Percentiles rank a stretch among this genome's conserved stretches.
These are phyloP conservation scores for Funneliformis mosseae DNA, from an alignment of 192 early-diverging fungal species.

Conservation along the genomic window DNA sequence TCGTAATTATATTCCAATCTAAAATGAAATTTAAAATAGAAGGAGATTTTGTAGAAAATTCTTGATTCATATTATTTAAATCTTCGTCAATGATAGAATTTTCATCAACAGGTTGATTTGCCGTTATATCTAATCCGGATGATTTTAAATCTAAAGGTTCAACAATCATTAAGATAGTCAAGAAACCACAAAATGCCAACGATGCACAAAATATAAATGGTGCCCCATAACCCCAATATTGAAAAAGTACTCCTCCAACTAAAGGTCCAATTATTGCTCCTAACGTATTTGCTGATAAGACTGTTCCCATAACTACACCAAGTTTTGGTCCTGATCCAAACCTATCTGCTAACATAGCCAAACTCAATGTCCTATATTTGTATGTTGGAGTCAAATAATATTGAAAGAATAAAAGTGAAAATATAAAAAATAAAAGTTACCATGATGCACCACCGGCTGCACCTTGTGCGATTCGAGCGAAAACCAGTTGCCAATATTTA, in stretches of 20 bases:
- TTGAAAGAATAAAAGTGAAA: not conserved
- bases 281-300: slow-evolving; percentile 65
- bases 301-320: slow-evolving; percentile 73
- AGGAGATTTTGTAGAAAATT: slow-evolving; percentile 25
- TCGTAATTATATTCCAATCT: slow-evolving; percentile 51
- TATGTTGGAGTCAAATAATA: not conserved
- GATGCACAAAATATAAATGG: slow-evolving; percentile 72
- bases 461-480: slow-evolving; percentile 74
- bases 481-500: slow-evolving; percentile 64
- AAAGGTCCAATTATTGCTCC: slow-evolving; percentile 72
- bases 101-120: slow-evolving; percentile 29
- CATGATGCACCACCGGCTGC: slow-evolving; percentile 73
- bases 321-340: slow-evolving; percentile 61
- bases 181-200: slow-evolving; percentile 61
- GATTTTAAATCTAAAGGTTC: slow-evolving; percentile 56
- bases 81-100: slow-evolving; percentile 28
- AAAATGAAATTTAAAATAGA: slow-evolving; percentile 49
- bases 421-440: slow-evolving; percentile 35
- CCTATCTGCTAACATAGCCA: slow-evolving; percentile 74
- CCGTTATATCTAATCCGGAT: slow-evolving; percentile 28
- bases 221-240: slow-evolving; percentile 64
- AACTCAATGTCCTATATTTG: slow-evolving; percentile 58
- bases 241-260: slow-evolving; percentile 66
- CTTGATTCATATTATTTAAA: slow-evolving; percentile 22
- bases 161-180: slow-evolving; percentile 59